phyloP scores from a whole-genome alignment of 2,329 filamentous ascomycete species.

The Colletotrichum australisinense region DNA sequence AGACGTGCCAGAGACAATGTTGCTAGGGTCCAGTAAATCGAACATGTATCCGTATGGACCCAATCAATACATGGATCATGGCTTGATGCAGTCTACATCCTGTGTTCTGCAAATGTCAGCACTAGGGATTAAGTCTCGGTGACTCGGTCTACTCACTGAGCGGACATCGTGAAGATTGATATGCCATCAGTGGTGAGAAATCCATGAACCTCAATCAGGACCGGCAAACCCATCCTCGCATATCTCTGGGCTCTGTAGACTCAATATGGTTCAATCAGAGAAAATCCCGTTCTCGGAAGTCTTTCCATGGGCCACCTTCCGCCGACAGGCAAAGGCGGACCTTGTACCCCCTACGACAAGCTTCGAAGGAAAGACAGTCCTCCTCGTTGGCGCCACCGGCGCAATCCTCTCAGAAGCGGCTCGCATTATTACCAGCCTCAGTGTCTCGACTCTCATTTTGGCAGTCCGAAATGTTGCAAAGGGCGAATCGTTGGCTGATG shows the following conservation, averaged over 20 bases:
- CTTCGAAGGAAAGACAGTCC: background rate
- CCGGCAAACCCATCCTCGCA: background rate
- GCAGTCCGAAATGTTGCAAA: background rate
- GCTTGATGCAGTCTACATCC: background rate
- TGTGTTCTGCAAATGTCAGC: background rate
- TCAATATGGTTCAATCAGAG: slow-evolving; percentile 2
- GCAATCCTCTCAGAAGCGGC: slow-evolving; percentile 3
- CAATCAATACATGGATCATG: background rate
- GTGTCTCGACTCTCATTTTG: background rate
- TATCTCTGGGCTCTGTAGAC: background rate
- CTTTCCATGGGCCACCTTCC: slow-evolving; percentile 2
- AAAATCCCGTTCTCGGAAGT: background rate
- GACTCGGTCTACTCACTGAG: background rate
- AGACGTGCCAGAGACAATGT: background rate
- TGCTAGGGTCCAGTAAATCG: background rate
- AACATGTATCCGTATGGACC: background rate
- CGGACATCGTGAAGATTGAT: too few relatives aligned
- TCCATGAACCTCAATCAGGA: background rate
- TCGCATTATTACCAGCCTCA: background rate
- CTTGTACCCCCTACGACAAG: background rate
- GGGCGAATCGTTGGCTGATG: background rate
- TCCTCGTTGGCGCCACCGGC: slow-evolving; percentile 5
- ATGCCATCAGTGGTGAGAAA: background rate
- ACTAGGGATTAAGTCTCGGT: background rate
- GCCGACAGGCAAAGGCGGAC: slow-evolving; percentile 3